These are phyloP conservation scores for Candida endomychidarum DNA, from an alignment of 805 yeast species.

Conservation along the genomic window DNA sequence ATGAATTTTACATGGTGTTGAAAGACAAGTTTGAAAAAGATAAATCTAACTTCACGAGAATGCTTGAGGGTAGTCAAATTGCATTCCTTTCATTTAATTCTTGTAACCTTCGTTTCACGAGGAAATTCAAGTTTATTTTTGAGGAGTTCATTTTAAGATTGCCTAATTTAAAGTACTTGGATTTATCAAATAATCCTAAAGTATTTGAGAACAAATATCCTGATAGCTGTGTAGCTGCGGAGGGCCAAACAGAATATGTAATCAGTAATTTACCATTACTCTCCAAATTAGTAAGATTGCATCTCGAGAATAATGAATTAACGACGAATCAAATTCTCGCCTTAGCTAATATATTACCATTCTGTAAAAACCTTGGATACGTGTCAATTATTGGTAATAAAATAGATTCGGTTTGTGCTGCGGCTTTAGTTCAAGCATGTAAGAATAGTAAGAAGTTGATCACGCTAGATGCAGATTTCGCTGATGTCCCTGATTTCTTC, in stretches of 20 bases:
- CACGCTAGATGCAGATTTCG: conserved; percentile 66
- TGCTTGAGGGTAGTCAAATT: conserved; percentile 24
- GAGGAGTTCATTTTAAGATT: conserved; percentile 52
- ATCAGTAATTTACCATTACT: conserved; percentile 68
- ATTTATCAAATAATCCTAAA: conserved; percentile 66
- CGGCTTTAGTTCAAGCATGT: conserved; percentile 69
- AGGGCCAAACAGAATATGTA: conserved; percentile 45
- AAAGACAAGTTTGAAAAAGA: conserved; percentile 28
- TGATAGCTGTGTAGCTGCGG: background rate
- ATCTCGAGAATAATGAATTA: conserved; percentile 68
- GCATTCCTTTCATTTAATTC: conserved; percentile 62
- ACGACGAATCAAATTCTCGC: conserved; percentile 54
- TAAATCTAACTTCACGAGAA: conserved; percentile 18
- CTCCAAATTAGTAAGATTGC: conserved; percentile 61
- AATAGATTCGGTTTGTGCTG: conserved; percentile 57
- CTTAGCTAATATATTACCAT: conserved; percentile 67
- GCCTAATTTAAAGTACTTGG: conserved; percentile 67
- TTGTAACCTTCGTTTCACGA: conserved; percentile 54
- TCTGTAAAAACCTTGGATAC: conserved; percentile 64
- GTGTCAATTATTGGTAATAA: conserved; percentile 68
- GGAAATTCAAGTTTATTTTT: conserved; percentile 47
- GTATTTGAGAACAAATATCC: conserved; percentile 49
- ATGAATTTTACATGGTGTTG: conserved; percentile 34
- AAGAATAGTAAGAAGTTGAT: conserved; percentile 63
- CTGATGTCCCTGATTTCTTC: conserved; percentile 56